phyloP scores from a whole-genome alignment of 768 basidiomycete genomes.

The Psilocybe cyanescens region DNA sequence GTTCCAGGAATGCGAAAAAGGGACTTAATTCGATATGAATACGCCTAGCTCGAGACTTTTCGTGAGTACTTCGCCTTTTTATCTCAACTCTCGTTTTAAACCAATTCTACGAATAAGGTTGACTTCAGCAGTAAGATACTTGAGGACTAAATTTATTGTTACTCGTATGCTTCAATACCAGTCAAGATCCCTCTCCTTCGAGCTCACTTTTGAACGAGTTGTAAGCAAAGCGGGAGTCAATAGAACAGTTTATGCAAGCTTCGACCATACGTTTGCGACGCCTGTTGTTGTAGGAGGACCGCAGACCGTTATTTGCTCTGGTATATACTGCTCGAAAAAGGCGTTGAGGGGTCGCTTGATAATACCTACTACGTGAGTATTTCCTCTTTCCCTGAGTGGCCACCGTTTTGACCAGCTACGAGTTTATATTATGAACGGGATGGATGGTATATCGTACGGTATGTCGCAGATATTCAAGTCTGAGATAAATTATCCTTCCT shows the following conservation, averaged over 20 bases:
- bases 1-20: background rate
- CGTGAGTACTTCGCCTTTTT: too few relatives aligned
- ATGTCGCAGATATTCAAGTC: too few relatives aligned
- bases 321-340: conserved; percentile 57
- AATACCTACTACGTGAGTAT: conserved; percentile 46
- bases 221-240: conserved; percentile 49
- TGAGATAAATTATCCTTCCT: too few relatives aligned
- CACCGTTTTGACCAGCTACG: too few relatives aligned
- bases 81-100: too few relatives aligned
- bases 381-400: too few relatives aligned
- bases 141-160: too few relatives aligned
- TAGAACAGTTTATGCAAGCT: conserved; percentile 56
- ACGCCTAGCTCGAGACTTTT: too few relatives aligned
- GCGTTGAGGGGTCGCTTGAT: conserved; percentile 47
- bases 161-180: conserved; percentile 5
- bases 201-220: conserved; percentile 46
- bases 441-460: too few relatives aligned
- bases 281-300: conserved; percentile 52
- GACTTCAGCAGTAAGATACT: conserved; percentile 33
- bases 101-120: conserved; percentile 16
- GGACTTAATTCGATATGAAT: too few relatives aligned
- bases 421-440: too few relatives aligned
- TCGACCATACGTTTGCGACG: conserved; percentile 56
- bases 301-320: conserved; percentile 51
- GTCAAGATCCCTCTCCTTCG: too few relatives aligned